Conservation (phyloP, 768 basidiomycete genomes). For the Phylloporus arenicola region DNA sequence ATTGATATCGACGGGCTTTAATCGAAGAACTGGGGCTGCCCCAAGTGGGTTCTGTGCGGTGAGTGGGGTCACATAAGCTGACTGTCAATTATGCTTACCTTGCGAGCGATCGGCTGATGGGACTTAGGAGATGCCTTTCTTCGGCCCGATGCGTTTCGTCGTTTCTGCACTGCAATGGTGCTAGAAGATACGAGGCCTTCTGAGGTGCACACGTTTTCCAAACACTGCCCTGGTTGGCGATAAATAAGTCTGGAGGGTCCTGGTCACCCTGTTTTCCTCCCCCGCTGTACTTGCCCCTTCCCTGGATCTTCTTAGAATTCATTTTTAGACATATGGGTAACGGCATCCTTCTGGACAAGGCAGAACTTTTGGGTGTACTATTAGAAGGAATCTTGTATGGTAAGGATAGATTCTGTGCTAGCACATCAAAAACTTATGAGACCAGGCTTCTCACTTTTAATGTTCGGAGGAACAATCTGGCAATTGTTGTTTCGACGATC, state of each 20-base stretch:
- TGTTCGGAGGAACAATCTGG: conserved; percentile 27
- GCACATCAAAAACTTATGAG: neutral
- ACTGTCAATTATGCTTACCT: neutral
- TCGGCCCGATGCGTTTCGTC: neutral
- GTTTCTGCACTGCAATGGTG: too few species aligned
- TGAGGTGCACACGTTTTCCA: neutral
- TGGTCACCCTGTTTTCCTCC: neutral
- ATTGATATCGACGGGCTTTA: neutral
- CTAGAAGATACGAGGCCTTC: neutral
- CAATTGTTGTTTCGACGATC: conserved; percentile 9
- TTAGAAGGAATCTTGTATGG: conserved; percentile 5
- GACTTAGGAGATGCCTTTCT: too few species aligned
- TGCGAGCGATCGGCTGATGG: neutral
- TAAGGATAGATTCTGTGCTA: neutral
- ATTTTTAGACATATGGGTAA: neutral
- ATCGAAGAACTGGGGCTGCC: neutral
- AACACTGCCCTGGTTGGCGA: neutral
- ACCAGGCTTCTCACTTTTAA: conserved; percentile 26
- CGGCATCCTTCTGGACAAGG: conserved; percentile 5
- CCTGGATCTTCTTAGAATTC: too few species aligned
- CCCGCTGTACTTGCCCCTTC: neutral
- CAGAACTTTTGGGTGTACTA: neutral
- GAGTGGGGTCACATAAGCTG: neutral
- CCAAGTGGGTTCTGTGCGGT: neutral
- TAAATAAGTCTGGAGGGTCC: neutral